Conservation (phyloP, 345 rosid genomes). For the Carallia pectinifolia region DNA sequence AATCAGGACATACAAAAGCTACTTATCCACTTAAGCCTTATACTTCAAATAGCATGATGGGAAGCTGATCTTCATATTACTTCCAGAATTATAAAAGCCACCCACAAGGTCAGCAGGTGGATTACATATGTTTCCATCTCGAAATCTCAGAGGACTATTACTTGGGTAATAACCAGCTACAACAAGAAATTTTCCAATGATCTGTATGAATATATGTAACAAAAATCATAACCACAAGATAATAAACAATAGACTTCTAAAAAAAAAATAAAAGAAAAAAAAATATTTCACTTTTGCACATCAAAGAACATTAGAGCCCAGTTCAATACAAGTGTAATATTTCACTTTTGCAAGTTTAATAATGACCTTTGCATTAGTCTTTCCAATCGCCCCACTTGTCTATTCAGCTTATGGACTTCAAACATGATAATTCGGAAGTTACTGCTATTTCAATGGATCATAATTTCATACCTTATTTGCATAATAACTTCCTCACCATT, state of each 20-base stretch:
- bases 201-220: no score
- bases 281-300: constrained; percentile 54
- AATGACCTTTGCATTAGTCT: constrained; percentile 44
- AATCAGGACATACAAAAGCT: no score
- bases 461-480: constrained; percentile 71
- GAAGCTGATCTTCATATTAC: constrained; percentile 57
- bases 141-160: constrained; percentile 45
- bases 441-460: constrained; percentile 85
- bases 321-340: constrained; percentile 40
- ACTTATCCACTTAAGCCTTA: no score
- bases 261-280: not conserved
- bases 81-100: constrained; percentile 68
- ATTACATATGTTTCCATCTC: constrained; percentile 45
- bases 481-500: constrained; percentile 59
- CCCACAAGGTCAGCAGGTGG: constrained; percentile 38
- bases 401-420: constrained; percentile 85
- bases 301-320: constrained; percentile 63
- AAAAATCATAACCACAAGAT: not conserved
- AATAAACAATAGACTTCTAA: not conserved
- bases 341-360: not conserved
- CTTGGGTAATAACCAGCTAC: constrained; percentile 53
- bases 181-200: constrained; percentile 8
- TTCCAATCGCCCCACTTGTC: constrained; percentile 56
- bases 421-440: constrained; percentile 90
- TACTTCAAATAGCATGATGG: constrained; percentile 9